Percentiles rank a stretch among this genome's conserved stretches.
These are phyloP conservation scores for Apium graveolens DNA, from an alignment of 129 eudicot genomes.

Conservation along the genomic window DNA sequence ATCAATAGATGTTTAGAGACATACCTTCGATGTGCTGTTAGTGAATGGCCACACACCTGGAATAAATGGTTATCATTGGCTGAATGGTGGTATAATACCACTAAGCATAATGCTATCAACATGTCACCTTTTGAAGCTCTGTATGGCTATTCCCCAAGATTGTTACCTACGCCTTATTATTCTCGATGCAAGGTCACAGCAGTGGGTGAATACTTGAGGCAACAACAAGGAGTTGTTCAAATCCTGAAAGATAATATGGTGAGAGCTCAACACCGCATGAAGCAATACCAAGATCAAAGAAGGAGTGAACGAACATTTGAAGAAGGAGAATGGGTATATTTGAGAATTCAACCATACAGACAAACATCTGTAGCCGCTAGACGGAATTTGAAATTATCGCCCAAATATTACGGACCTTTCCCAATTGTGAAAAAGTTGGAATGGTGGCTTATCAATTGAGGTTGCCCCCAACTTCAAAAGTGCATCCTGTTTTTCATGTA, in stretches of 20 bases:
- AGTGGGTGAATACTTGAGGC: neutral
- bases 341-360: neutral
- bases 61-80: neutral
- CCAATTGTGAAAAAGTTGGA: neutral
- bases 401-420: neutral
- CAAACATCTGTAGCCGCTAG: neutral
- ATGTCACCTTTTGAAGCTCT: neutral
- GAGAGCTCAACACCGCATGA: neutral
- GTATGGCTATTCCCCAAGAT: neutral
- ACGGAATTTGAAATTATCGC: neutral
- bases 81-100: neutral
- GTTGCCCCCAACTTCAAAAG: neutral
- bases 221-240: neutral
- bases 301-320: neutral
- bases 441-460: neutral
- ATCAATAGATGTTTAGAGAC: neutral
- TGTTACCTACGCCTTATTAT: neutral
- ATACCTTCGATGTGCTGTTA: neutral
- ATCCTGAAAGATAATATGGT: neutral
- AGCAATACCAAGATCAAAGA: neutral
- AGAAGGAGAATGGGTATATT: neutral
- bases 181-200: neutral
- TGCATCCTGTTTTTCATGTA: neutral
- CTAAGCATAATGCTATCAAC: neutral
- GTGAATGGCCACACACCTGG: neutral